Evolutionary conservation across 257 asterid genomes (phyloP).

Genomic region (Rubia yunnanensis): DNA sequence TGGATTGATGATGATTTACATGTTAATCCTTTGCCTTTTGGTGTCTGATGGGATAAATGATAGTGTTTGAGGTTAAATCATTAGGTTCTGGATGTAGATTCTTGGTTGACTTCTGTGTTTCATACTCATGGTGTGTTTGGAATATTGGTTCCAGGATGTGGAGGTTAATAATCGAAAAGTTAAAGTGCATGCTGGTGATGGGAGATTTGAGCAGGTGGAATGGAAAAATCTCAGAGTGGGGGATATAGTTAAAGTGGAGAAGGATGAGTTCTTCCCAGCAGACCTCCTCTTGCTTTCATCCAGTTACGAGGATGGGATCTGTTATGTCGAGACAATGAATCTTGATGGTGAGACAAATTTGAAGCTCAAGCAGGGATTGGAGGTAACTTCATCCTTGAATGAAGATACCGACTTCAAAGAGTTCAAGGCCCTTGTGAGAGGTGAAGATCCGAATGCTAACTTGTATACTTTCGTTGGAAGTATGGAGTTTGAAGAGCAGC

Average conservation of each 20-base stretch:
- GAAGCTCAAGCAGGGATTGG: slow-evolving; percentile 76
- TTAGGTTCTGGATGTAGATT: not conserved
- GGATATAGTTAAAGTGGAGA: slow-evolving; percentile 72
- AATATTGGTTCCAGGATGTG: slow-evolving; percentile 43
- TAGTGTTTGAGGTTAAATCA: not conserved
- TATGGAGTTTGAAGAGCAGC: slow-evolving; percentile 54
- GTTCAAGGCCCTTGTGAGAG: slow-evolving; percentile 56
- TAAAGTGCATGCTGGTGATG: slow-evolving; percentile 58
- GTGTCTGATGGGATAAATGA: not conserved
- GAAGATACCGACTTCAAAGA: slow-evolving; percentile 39
- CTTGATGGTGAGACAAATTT: slow-evolving; percentile 92
- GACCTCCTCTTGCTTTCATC: slow-evolving; percentile 81
- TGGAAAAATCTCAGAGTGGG: slow-evolving; percentile 85
- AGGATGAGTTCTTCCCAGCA: slow-evolving; percentile 87
- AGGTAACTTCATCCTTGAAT: slow-evolving; percentile 42
- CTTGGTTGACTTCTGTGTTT: not conserved
- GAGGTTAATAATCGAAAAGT: slow-evolving; percentile 76
- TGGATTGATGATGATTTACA: not conserved
- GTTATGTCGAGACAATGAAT: slow-evolving; percentile 96
- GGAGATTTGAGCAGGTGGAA: slow-evolving; percentile 43
- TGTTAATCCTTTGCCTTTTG: not conserved
- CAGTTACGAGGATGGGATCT: slow-evolving; percentile 68
- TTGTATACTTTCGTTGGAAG: slow-evolving; percentile 71
- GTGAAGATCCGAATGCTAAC: slow-evolving; percentile 95
- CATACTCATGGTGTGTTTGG: not conserved